phyloP scores from a whole-genome alignment of 139 green algal genomes.

The Ulvella scutata region DNA sequence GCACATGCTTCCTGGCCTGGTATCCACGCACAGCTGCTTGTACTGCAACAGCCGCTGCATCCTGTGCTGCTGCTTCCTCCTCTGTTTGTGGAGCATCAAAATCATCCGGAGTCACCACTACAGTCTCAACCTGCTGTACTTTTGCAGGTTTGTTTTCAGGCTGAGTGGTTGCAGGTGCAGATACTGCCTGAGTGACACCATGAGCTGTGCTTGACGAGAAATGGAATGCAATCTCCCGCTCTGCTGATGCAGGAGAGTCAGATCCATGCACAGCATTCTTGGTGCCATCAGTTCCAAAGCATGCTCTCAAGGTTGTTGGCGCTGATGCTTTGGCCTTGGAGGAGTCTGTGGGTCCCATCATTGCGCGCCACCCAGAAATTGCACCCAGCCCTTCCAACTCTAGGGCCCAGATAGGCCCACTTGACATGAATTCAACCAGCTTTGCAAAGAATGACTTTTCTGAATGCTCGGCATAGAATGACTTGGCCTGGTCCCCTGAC shows the following conservation, averaged over 20 bases:
- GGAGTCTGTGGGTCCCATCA: conserved; percentile 66
- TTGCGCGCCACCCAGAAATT: conserved; percentile 45
- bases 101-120: not conserved
- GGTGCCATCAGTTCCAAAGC: conserved; percentile 63
- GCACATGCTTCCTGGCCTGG: not conserved
- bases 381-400: conserved; percentile 42
- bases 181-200: too few relatives aligned
- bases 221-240: conserved; percentile 66
- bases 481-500: conserved; percentile 24
- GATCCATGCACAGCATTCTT: conserved; percentile 61
- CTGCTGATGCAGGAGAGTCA: conserved; percentile 40
- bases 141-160: not conserved
- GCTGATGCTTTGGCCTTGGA: conserved; percentile 29
- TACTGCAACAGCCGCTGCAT: not conserved
- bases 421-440: conserved; percentile 64
- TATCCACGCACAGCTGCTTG: not conserved
- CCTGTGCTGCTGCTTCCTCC: not conserved
- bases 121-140: not conserved
- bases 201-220: too few relatives aligned
- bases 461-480: conserved; percentile 69
- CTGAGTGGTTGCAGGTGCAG: not conserved
- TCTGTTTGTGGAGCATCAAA: not conserved
- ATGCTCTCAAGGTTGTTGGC: conserved; percentile 34
- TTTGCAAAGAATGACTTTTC: conserved; percentile 55
- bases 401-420: conserved; percentile 48